Evolutionary conservation across 805 yeast genomes (phyloP).

Genomic region (Wickerhamomyces ciferrii): DNA sequence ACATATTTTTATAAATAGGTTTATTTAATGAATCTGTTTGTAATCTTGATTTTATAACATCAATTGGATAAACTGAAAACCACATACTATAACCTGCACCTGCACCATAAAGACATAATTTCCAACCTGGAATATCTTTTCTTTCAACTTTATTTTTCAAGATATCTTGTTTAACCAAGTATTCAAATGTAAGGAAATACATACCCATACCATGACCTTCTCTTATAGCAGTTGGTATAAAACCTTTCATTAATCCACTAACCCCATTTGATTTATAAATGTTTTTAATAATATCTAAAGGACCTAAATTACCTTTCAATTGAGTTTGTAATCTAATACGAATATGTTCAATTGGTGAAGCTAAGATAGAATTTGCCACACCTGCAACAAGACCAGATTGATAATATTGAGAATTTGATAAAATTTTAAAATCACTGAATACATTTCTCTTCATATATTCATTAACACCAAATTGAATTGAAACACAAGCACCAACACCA

Average conservation of each 20-base stretch:
- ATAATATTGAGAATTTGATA: constrained; percentile 66
- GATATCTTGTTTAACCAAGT: constrained; percentile 66
- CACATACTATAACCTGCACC: constrained; percentile 87
- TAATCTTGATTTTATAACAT: constrained; percentile 83
- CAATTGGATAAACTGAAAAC: constrained; percentile 82
- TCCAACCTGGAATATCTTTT: constrained; percentile 81
- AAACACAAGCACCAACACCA: constrained; percentile 98
- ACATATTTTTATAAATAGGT: constrained; percentile 54
- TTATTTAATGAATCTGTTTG: constrained; percentile 65
- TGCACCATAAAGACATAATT: constrained; percentile 84
- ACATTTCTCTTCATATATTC: constrained; percentile 89
- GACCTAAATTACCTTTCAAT: constrained; percentile 62
- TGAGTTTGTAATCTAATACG: constrained; percentile 93
- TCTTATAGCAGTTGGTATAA: constrained; percentile 76
- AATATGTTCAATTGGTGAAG: constrained; percentile 92
- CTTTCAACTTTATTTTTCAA: constrained; percentile 42
- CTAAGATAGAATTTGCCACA: constrained; percentile 79
- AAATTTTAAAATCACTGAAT: constrained; percentile 29
- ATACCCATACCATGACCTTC: constrained; percentile 87
- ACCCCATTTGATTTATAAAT: constrained; percentile 50
- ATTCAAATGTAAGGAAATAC: constrained; percentile 89
- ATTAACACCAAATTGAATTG: constrained; percentile 92
- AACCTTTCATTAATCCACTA: constrained; percentile 69
- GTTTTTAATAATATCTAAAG: constrained; percentile 63
- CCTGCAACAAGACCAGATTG: constrained; percentile 90